Percentiles rank a stretch among this genome's conserved stretches.
These are phyloP conservation scores for Phaeosphaeriaceae sp. DNA, from an alignment of 2,329 filamentous ascomycete genomes.

Conservation along the genomic window DNA sequence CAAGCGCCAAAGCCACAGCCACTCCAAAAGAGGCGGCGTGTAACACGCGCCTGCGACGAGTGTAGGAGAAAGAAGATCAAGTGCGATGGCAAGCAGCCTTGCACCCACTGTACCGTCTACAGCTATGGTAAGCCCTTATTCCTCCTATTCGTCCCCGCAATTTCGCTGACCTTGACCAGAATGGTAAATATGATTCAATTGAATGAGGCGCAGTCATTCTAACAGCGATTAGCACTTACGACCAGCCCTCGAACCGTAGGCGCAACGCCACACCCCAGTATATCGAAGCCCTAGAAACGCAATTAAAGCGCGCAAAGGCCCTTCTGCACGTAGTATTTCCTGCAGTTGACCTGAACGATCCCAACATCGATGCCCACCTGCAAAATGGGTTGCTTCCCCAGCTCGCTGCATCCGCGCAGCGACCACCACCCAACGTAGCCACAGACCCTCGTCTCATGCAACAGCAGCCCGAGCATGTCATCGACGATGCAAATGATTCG, in stretches of 20 bases:
- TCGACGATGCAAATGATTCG: conserved; percentile 60
- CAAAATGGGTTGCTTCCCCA: conserved; percentile 69
- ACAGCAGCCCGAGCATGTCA: conserved; percentile 23
- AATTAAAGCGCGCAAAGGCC: conserved; percentile 82
- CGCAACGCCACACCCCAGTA: conserved; percentile 93
- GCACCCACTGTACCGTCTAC: conserved; percentile 95
- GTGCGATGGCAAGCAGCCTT: conserved; percentile 63
- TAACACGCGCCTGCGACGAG: conserved; percentile 54
- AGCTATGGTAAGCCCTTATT: conserved; percentile 77
- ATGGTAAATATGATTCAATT: conserved; percentile 58
- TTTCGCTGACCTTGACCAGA: conserved; percentile 60
- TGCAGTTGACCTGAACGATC: conserved; percentile 84
- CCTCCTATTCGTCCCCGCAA: background rate
- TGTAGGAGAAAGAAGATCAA: conserved; percentile 61
- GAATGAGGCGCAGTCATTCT: background rate
- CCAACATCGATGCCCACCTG: conserved; percentile 78
- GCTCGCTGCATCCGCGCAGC: conserved; percentile 33
- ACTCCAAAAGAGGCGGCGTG: conserved; percentile 52
- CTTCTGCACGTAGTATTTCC: conserved; percentile 82
- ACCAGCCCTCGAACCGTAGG: conserved; percentile 90
- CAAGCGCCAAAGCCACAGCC: conserved; percentile 45
- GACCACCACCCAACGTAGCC: conserved; percentile 29
- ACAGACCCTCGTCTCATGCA: conserved; percentile 30
- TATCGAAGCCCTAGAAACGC: conserved; percentile 85
- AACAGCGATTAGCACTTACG: conserved; percentile 69